A percentile compares a stretch with the other conserved stretches of the same genome.
These are phyloP conservation scores for Caulochytrium protostelioides DNA, from an alignment of 371 early-diverging fungal genomes.

Conservation along the genomic window DNA sequence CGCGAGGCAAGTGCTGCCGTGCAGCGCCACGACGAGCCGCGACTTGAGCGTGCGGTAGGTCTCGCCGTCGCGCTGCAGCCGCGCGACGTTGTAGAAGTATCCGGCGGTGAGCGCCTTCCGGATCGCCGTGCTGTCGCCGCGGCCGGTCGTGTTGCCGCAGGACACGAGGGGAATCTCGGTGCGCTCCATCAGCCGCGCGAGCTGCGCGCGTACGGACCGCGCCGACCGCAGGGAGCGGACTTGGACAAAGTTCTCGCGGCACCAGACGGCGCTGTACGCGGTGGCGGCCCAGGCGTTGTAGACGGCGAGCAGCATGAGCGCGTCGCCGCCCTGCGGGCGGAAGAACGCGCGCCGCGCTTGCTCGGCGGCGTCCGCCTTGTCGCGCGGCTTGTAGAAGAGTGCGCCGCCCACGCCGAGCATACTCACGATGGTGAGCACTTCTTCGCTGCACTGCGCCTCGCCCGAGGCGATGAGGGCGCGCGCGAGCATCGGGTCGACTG, in stretches of 20 bases:
- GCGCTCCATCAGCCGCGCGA: constrained; percentile 75
- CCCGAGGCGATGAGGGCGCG: constrained; percentile 79
- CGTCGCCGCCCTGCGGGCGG: constrained; percentile 74
- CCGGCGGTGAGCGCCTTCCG: constrained; percentile 80
- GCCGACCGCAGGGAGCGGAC: constrained; percentile 73
- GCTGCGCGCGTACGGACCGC: constrained; percentile 81
- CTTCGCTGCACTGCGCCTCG: constrained; percentile 80
- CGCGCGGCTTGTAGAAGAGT: constrained; percentile 81
- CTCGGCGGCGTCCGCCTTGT: constrained; percentile 79
- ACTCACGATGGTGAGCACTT: constrained; percentile 58
- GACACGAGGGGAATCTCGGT: constrained; percentile 64
- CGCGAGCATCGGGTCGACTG: constrained; percentile 86
- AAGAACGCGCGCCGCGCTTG: constrained; percentile 69
- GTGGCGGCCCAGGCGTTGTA: constrained; percentile 91
- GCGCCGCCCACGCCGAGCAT: constrained; percentile 78
- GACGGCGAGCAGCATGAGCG: constrained; percentile 67
- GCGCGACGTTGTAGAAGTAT: constrained; percentile 76
- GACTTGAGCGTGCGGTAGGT: constrained; percentile 77
- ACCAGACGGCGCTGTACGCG: constrained; percentile 81
- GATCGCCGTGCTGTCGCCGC: too few species aligned
- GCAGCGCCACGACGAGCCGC: constrained; percentile 24
- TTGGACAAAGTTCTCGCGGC: constrained; percentile 88
- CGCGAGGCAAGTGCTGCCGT: constrained; percentile 4
- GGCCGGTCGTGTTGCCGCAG: constrained; percentile 46
- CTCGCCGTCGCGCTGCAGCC: constrained; percentile 61